Evolutionary conservation across 306 rosid genomes (phyloP), one percentile per base, ranked within the genome.

Genomic region (Sindora glabra): DNA sequence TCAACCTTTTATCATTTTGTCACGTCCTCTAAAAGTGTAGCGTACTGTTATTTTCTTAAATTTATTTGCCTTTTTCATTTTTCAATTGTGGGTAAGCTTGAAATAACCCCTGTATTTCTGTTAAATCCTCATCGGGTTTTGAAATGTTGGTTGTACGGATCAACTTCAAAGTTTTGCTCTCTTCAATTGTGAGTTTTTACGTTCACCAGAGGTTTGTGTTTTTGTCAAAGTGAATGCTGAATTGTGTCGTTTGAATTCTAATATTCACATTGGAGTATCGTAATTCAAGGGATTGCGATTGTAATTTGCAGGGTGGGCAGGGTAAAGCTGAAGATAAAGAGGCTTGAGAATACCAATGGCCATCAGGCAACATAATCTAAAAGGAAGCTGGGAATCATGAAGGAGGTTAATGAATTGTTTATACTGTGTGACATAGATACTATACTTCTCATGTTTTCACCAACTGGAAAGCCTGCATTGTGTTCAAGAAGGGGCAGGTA

Each of bases 401-500:
- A 86, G 46, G 89, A 92, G 74, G 99, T 96, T 8, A 73, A 75
- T 56, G 99, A 92, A 54, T 75, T 92, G 47, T 89, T 94, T 18
- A 86, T 92, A 25, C 65, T 91, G 2, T 88, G 98, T 21, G 98
- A 91, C 38, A 79, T 88, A 39, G 98, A 88, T 63, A 83, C 89
- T 52, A 62, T 89, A 52, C 99, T 92, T 73, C 99, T 92, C 67
- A 92, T 92, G 98, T 92, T 92, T 67, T 86, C 98, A 8, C 98
- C 98, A 0, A 62, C 74, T 11, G 96, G 96, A 56, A 88, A 86
- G 68, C 96, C 98, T 49, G 71, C 94, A 6, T 25, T 88, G 12
- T 88, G 87, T 62, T 70, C 77, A 4, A 95, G 95, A 48, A 76
- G 77, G 23, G 81, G 81, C 76, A 81, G 96, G 96, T 83, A 68